Percentiles rank a stretch among this genome's conserved stretches.
phyloP scores from a whole-genome alignment of 1,139 yeast genomes.

The Taphrina flavorubra region DNA sequence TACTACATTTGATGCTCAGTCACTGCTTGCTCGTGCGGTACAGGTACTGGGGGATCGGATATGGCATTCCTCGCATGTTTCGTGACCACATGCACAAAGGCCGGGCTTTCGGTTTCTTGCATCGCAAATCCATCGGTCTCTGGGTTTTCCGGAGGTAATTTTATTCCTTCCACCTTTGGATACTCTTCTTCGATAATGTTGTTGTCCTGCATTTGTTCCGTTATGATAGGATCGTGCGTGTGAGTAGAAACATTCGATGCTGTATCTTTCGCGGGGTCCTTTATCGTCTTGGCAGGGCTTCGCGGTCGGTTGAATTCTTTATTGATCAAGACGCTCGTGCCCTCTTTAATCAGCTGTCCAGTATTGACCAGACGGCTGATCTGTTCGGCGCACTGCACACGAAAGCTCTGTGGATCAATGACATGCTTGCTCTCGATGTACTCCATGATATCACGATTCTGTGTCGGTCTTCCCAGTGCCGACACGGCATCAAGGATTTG shows the following conservation, averaged over 20 bases:
- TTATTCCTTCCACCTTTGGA: slow-evolving; percentile 26
- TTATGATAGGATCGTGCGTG: too few species aligned
- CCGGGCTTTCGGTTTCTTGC: slow-evolving; percentile 36
- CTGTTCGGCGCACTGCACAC: slow-evolving; percentile 27
- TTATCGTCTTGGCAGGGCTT: not conserved
- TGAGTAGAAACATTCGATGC: not conserved
- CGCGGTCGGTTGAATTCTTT: not conserved
- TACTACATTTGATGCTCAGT: not conserved
- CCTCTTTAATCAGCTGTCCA: slow-evolving; percentile 10
- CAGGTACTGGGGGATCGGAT: not conserved
- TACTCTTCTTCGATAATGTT: slow-evolving; percentile 10
- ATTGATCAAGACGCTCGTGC: slow-evolving; percentile 9
- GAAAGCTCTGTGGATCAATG: slow-evolving; percentile 16
- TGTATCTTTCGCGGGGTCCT: not conserved
- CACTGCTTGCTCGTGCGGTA: not conserved
- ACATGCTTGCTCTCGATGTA: slow-evolving; percentile 22
- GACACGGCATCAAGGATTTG: slow-evolving; percentile 5
- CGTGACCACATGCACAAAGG: slow-evolving; percentile 16
- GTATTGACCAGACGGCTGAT: slow-evolving; percentile 3
- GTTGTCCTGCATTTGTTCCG: not conserved
- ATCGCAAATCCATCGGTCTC: slow-evolving; percentile 29
- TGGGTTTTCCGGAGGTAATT: slow-evolving; percentile 30
- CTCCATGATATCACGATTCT: slow-evolving; percentile 25
- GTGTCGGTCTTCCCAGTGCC: slow-evolving; percentile 10
- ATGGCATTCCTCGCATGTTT: not conserved